A percentile compares a stretch with the other conserved stretches of the same genome.
These are phyloP conservation scores for Zasmidium citrigriseum DNA, from an alignment of 2,329 filamentous ascomycete genomes.

Conservation along the genomic window DNA sequence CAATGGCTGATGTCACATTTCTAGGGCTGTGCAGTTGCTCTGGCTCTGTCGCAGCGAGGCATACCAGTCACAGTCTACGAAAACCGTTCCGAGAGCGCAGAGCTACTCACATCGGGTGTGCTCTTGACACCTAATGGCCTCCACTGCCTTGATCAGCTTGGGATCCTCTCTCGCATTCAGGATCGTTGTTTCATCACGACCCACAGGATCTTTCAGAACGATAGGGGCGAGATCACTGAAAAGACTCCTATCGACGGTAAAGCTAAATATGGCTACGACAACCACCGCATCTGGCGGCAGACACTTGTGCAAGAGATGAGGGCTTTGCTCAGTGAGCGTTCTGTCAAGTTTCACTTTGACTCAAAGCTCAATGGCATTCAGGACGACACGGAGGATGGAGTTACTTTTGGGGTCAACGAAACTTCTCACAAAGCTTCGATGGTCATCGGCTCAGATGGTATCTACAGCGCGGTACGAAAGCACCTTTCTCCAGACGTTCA, in stretches of 20 bases:
- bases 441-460: constrained; percentile 31
- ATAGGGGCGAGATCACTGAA: constrained; percentile 25
- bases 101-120: constrained; percentile 35
- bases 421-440: constrained; percentile 16
- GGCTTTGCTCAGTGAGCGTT: constrained; percentile 40
- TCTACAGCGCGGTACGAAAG: constrained; percentile 31
- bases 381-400: constrained; percentile 9
- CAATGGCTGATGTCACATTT: neutral
- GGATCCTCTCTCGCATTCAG: constrained; percentile 50
- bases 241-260: constrained; percentile 33
- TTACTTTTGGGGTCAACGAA: constrained; percentile 22
- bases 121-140: constrained; percentile 64
- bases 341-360: constrained; percentile 49
- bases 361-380: constrained; percentile 50
- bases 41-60: constrained; percentile 20
- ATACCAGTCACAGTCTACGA: constrained; percentile 27
- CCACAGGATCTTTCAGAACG: constrained; percentile 49
- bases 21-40: constrained; percentile 27
- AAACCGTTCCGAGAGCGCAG: constrained; percentile 14
- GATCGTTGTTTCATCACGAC: constrained; percentile 55
- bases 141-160: constrained; percentile 53
- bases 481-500: constrained; percentile 34
- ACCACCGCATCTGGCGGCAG: constrained; percentile 51
- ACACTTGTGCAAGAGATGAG: constrained; percentile 54
- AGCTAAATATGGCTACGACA: constrained; percentile 50